phyloP scores from a whole-genome alignment of 768 basidiomycete species.

The Pulveroboletus sp. region DNA sequence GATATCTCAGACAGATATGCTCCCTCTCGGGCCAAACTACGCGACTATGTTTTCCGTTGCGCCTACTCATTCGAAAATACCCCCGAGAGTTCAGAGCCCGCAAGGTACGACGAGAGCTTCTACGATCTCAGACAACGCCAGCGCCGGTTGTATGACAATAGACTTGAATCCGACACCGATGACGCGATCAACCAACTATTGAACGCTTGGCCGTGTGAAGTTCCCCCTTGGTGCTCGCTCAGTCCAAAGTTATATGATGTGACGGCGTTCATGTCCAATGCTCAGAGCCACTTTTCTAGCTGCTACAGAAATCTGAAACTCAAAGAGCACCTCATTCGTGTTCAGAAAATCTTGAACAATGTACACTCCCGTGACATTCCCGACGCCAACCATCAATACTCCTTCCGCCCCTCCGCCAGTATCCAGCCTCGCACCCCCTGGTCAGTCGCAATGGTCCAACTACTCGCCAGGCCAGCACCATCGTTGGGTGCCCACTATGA shows the following conservation, averaged over 20 bases:
- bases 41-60: background rate
- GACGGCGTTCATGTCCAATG: background rate
- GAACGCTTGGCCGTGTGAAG: slow-evolving; percentile 17
- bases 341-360: slow-evolving; percentile 7
- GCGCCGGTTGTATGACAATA: background rate
- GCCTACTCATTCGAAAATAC: slow-evolving; percentile 4
- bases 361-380: background rate
- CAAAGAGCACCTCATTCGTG: slow-evolving; percentile 19
- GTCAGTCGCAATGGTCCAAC: background rate
- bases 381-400: background rate
- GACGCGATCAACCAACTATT: slow-evolving; percentile 2
- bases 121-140: background rate
- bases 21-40: background rate
- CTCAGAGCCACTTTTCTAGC: slow-evolving; percentile 3
- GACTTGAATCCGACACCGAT: background rate
- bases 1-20: slow-evolving; percentile 7
- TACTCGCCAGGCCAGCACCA: slow-evolving; percentile 9
- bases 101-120: background rate
- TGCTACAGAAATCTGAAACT: slow-evolving; percentile 14
- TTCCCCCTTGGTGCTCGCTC: slow-evolving; percentile 4
- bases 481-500: background rate
- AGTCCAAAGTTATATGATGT: slow-evolving; percentile 2
- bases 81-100: slow-evolving; percentile 1
- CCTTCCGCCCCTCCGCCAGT: background rate
- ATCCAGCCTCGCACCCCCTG: background rate